Conservation (phyloP, 2,329 filamentous ascomycete species). For the Mariannaea sp. region DNA sequence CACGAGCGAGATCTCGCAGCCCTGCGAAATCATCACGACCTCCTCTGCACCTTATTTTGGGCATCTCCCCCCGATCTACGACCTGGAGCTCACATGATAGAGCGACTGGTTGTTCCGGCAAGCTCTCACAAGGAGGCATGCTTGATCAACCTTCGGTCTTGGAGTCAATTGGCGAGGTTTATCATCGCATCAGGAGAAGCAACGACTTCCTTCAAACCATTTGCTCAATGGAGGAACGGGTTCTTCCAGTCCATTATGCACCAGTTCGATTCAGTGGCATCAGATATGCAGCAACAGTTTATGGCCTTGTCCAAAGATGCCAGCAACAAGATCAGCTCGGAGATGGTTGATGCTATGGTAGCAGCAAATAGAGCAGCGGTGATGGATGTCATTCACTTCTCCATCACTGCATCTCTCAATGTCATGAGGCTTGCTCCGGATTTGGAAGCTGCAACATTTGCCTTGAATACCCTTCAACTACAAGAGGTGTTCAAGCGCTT, state of each 20-base stretch:
- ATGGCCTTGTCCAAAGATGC: slow-evolving; percentile 53
- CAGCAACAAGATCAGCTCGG: slow-evolving; percentile 48
- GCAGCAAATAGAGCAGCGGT: slow-evolving; percentile 57
- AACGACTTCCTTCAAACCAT: slow-evolving; percentile 55
- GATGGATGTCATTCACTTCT: slow-evolving; percentile 57
- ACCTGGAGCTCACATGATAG: slow-evolving; percentile 58
- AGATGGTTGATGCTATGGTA: slow-evolving; percentile 55
- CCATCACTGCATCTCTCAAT: slow-evolving; percentile 54
- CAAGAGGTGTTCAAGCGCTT: slow-evolving; percentile 58
- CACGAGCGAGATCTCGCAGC: slow-evolving; percentile 66
- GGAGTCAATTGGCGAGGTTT: slow-evolving; percentile 66
- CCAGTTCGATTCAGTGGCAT: slow-evolving; percentile 61
- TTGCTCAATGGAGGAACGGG: slow-evolving; percentile 56
- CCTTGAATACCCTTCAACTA: slow-evolving; percentile 55
- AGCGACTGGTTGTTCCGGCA: slow-evolving; percentile 62
- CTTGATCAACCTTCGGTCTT: slow-evolving; percentile 65
- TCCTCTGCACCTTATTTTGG: slow-evolving; percentile 70
- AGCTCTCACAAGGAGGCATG: slow-evolving; percentile 70
- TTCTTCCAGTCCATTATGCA: slow-evolving; percentile 62
- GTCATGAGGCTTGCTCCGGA: slow-evolving; percentile 54
- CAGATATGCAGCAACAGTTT: slow-evolving; percentile 62
- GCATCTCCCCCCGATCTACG: slow-evolving; percentile 60
- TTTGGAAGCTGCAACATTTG: slow-evolving; percentile 54
- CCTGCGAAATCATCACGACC: slow-evolving; percentile 70
- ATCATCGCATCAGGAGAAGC: slow-evolving; percentile 54